Base-by-base conservation (phyloP, 345 rosid species). In the Euphorbia tirucalli region DNA sequence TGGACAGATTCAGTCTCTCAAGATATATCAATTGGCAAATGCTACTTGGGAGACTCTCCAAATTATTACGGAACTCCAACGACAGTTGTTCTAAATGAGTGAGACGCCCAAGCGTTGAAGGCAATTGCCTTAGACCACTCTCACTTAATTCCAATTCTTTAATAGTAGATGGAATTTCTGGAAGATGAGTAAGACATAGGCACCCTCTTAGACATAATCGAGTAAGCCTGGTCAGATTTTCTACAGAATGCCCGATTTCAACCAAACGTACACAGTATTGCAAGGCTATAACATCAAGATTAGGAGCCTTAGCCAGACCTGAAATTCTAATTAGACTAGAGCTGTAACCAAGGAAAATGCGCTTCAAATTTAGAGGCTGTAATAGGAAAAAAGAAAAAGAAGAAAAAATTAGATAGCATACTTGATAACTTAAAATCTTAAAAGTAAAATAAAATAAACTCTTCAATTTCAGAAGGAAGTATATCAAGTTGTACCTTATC, bases 321-420 rank as follows among this genome's bases (percentile, higher is more conserved):
- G 8, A 18, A n/a, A 55, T 24, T 55, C 8, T 21, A 0, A 21
- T 55, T 0, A 55, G 30, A 10, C 4, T 1, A 0, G 3, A 5
- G n/a, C 27, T n/a, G 28, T 1, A 4, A 15, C 11, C 32, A 4
- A 54, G 39, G n/a, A 41, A 19, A 35, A 72, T 35, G 21, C 39
- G 10, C 25, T 64, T 63, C 43, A 72, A 63, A 22, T 63, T 49
- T 13, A 50, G 62, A 32, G 41, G 61, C 69, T 72, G 54, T 19
- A 50, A 32, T 1, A n/a, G n/a, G 30, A 61, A 22, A 14, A 35
- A 7, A 35, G 7, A 55, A 21, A 52, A 7, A 59, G 1, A 59
- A 28, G 14, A n/a, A 4, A 0, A 8, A 11, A 57, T 24, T 2
- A 57, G 30, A 7, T 11, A 1, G 30, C 18, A 16, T 4, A 50